Base-by-base conservation (phyloP, 306 rosid species). In the Fragaria vesca region DNA sequence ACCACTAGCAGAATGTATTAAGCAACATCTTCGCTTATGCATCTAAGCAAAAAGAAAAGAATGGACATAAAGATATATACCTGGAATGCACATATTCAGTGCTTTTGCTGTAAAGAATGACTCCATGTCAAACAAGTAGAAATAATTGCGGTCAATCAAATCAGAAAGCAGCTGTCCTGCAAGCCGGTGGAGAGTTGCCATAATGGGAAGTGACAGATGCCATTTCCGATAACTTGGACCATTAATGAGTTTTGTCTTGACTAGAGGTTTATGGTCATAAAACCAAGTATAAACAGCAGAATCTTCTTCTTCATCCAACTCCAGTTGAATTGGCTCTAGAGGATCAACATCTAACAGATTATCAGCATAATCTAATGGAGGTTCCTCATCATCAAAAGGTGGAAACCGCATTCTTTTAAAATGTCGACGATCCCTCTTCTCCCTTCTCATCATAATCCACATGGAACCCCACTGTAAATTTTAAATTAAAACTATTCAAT, bases 401-500 rank as follows among this genome's bases (percentile, higher is more conserved):
- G 99, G 99, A 83, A 96, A 96, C 52, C 99, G 88, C 99, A 96
- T 96, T 77, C 99, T 87, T 88, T 96, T 96, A 88, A 96, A 96
- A 83, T 96, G 99, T 4, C 99, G 90, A 45, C 98, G 97, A 70
- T 96, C 99, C 86, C 99, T 93, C 88, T 95, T 96, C 88, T 96
- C 99, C 83, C 99, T 96, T 86, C 99, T 85, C 99, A 96, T 96
- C 99, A 96, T 96, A 71, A 96, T 96, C 99, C 99, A 96, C 99
- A 96, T 96, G 0, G 94, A 80, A 82, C 99, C 99, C 99, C 99
- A 96, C 99, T 96, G 87, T 73, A 76, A 43, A 74, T 68, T 32
- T 77, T 10, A 42, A 76, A 45, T 17, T 54, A 5, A 16, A 60
- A 50, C 15, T 17, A 69, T 75, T 30, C 17, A 81, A 38, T 51